Percentiles rank a stretch among this genome's conserved stretches.
Evolutionary conservation across 2,329 filamentous ascomycete species (phyloP).

Genomic region (Fusarium xyrophilum): DNA sequence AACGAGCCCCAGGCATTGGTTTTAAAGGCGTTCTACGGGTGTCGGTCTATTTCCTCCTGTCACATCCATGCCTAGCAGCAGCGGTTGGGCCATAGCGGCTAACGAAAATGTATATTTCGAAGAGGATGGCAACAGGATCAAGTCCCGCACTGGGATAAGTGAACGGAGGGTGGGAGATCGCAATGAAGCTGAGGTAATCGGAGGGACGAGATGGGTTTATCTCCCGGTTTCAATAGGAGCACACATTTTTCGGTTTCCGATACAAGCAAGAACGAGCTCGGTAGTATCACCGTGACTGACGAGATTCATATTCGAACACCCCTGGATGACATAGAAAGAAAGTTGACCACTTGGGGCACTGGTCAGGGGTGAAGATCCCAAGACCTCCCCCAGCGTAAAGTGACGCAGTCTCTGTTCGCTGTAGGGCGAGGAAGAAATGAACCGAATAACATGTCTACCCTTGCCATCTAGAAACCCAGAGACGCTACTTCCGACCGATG

Average conservation of each 20-base stretch:
- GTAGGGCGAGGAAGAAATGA: not conserved
- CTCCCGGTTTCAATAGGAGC: not conserved
- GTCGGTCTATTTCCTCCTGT: conserved; percentile 62
- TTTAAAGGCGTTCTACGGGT: conserved; percentile 60
- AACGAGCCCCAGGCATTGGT: conserved; percentile 59
- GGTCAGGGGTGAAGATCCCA: conserved; percentile 65
- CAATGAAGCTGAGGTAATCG: conserved; percentile 61
- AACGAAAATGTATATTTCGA: conserved; percentile 88
- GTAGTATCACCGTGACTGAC: not conserved
- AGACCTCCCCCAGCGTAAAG: conserved; percentile 73
- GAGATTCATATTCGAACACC: not conserved
- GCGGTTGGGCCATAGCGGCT: conserved; percentile 90
- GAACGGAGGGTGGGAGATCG: conserved; percentile 63
- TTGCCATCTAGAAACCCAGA: not conserved
- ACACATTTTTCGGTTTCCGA: not conserved
- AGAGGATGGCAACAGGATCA: conserved; percentile 78
- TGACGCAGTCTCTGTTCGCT: not conserved
- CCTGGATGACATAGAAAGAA: not conserved
- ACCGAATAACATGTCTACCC: conserved; percentile 51
- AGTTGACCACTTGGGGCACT: conserved; percentile 78
- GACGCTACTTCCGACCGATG: not conserved
- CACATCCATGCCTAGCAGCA: conserved; percentile 70
- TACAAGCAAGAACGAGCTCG: not conserved
- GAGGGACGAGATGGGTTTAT: not conserved
- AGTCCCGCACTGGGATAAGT: conserved; percentile 61